Evolutionary conservation across 2,329 filamentous ascomycete species (phyloP).

Genomic region (Apiospora kogelbergensis): DNA sequence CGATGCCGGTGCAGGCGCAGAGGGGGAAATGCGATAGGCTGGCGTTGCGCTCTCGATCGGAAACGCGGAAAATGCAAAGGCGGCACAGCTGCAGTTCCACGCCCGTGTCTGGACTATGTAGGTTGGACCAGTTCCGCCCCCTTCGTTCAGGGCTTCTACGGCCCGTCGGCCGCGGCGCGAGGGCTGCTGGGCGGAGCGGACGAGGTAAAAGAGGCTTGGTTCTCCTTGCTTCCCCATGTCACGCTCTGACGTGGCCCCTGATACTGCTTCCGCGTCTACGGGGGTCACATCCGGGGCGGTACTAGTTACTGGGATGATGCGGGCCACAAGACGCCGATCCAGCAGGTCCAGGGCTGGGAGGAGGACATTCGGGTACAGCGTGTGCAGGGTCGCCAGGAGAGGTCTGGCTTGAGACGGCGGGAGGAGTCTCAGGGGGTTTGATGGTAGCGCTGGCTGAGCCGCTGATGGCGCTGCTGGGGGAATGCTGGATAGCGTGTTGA

Average conservation of each 20-base stretch:
- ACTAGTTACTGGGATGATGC: conserved; percentile 37
- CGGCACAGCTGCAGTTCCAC: conserved; percentile 91
- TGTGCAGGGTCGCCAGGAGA: conserved; percentile 77
- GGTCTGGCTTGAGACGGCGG: conserved; percentile 41
- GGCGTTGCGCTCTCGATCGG: conserved; percentile 30
- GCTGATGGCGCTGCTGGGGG: conserved; percentile 19
- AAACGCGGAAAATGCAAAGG: conserved; percentile 76
- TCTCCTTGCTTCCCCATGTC: conserved; percentile 9
- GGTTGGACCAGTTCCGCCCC: conserved; percentile 21
- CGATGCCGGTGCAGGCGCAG: background rate
- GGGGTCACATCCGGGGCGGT: background rate
- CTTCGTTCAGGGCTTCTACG: conserved; percentile 15
- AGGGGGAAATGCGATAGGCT: conserved; percentile 2
- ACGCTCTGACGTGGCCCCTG: accelerated
- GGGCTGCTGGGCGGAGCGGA: conserved; percentile 56
- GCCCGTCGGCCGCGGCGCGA: conserved; percentile 26
- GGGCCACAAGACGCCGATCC: conserved; percentile 71
- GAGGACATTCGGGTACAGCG: conserved; percentile 77
- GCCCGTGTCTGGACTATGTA: conserved; percentile 73
- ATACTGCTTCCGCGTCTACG: background rate
- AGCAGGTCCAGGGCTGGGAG: conserved; percentile 86
- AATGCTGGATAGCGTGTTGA: conserved; percentile 40
- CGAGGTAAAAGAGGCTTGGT: conserved; percentile 52
- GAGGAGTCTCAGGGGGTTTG: conserved; percentile 37
- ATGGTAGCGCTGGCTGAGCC: background rate